Base-by-base conservation (phyloP, 805 yeast genomes). In the Schwanniomyces sp. region DNA sequence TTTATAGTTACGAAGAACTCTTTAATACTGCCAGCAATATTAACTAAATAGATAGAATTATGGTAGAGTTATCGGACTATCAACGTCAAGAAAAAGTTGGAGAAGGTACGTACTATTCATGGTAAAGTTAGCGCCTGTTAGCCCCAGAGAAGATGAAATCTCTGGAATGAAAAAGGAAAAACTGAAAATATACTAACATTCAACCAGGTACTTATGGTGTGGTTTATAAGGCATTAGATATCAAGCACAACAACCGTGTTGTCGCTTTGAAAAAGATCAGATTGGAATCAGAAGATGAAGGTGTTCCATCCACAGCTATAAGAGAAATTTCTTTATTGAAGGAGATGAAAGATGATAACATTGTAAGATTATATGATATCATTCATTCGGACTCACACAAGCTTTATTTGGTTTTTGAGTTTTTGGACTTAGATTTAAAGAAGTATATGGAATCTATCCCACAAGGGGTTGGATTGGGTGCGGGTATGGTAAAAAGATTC, bases 241-340 rank as follows among this genome's bases (percentile, higher is more conserved):
- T 84, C 41, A 85, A 82, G 55, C 91, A 92, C 64, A 88, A 91
- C 56, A 92, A 92, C 70, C 80, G 97, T n/a, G 82, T 91, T 40
- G 99, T 94, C 32, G 99, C 99, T 0, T 74, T 94, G 57, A 94
- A 94, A 68, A 95, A 94, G 70, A 95, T 94, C 66, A 82, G 98
- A 49, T 73, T 94, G 45, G 99, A 94, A 65, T 89, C 96, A 17
- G 99, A 94, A 67, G 96, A 90, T 66, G 99, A 94, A 66, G 99
- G 99, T 16, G 97, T 95, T 18, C 99, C 99, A 1, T 91, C 97
- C 1, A 94, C 99, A 0, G 98, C 99, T 5, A 94, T 94, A 49
- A 79, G 99, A 58, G 99, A 94, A 64, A 94, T 94, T 57, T 92
- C 98, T 1, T 76, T 94, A 40, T 79, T 94, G 68, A 92, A 94